These are phyloP conservation scores for Cytospora piceicola DNA, from an alignment of 2,329 filamentous ascomycete species.

Conservation along the genomic window DNA sequence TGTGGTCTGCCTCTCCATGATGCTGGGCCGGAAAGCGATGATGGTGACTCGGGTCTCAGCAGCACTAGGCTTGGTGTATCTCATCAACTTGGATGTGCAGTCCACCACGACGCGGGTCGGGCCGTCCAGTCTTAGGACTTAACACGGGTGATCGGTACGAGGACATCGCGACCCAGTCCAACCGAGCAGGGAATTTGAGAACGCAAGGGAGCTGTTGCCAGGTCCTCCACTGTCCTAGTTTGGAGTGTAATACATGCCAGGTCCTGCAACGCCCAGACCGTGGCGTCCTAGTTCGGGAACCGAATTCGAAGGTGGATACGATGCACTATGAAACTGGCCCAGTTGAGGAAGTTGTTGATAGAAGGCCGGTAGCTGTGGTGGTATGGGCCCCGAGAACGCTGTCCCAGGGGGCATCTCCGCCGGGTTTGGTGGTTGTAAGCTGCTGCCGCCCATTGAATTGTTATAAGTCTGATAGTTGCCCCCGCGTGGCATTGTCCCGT, in stretches of 20 bases:
- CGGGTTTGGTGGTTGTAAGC: conserved; percentile 13
- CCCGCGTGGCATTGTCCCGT: background rate
- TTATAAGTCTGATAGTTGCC: conserved; percentile 11
- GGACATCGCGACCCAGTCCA: background rate
- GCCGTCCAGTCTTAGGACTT: background rate
- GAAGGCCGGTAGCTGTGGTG: conserved; percentile 7
- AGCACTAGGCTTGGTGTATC: background rate
- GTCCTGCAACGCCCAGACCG: background rate
- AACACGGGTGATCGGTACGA: background rate
- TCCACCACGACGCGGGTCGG: background rate
- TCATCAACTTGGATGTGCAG: background rate
- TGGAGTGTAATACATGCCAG: conserved; percentile 9
- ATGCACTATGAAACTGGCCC: conserved; percentile 15
- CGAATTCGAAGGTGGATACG: background rate
- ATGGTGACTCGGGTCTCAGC: background rate
- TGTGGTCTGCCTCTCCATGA: background rate
- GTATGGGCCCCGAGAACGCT: conserved; percentile 9
- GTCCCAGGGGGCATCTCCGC: conserved; percentile 10
- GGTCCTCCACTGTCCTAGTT: background rate
- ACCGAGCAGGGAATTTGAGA: background rate
- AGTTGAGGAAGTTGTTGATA: conserved; percentile 18
- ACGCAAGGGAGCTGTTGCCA: background rate
- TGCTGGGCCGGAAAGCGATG: background rate
- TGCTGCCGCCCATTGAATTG: conserved; percentile 3
- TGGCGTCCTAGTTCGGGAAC: conserved; percentile 1